A percentile compares a stretch with the other conserved stretches of the same genome.
Conservation (phyloP, 2,329 filamentous ascomycete genomes). For the Mollisia scopiformis region DNA sequence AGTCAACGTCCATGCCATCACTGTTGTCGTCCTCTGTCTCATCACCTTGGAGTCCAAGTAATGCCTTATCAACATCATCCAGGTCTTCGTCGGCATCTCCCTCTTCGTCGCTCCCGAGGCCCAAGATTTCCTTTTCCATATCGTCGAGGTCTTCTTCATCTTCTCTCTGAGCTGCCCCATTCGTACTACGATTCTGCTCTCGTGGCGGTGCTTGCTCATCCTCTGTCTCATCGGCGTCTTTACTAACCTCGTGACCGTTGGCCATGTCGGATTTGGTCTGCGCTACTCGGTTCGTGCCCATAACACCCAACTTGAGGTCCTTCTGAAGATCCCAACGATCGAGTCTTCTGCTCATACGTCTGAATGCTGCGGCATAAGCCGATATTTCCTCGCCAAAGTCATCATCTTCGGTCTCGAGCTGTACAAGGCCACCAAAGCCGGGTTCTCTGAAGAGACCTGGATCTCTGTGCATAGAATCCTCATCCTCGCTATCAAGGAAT, state of each 20-base stretch:
- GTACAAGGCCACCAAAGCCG: constrained; percentile 66
- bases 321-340: constrained; percentile 65
- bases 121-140: constrained; percentile 54
- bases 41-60: constrained; percentile 35
- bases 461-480: constrained; percentile 45
- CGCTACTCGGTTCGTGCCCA: constrained; percentile 33
- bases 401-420: constrained; percentile 63
- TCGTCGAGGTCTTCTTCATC: constrained; percentile 56
- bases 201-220: constrained; percentile 38
- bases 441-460: constrained; percentile 52
- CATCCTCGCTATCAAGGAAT: constrained; percentile 66
- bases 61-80: constrained; percentile 49
- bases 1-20: constrained; percentile 37
- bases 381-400: constrained; percentile 78
- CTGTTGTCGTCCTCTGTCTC: constrained; percentile 38
- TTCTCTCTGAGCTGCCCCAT: constrained; percentile 28
- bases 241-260: constrained; percentile 26
- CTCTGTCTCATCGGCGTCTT: constrained; percentile 37
- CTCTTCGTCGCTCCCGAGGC: constrained; percentile 47
- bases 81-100: constrained; percentile 47
- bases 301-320: constrained; percentile 32
- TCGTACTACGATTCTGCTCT: constrained; percentile 41
- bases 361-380: constrained; percentile 66
- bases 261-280: constrained; percentile 15
- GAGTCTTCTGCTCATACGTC: constrained; percentile 66